Evolutionary conservation across 805 yeast species (phyloP).

Genomic region (Ogataea polymorpha): DNA sequence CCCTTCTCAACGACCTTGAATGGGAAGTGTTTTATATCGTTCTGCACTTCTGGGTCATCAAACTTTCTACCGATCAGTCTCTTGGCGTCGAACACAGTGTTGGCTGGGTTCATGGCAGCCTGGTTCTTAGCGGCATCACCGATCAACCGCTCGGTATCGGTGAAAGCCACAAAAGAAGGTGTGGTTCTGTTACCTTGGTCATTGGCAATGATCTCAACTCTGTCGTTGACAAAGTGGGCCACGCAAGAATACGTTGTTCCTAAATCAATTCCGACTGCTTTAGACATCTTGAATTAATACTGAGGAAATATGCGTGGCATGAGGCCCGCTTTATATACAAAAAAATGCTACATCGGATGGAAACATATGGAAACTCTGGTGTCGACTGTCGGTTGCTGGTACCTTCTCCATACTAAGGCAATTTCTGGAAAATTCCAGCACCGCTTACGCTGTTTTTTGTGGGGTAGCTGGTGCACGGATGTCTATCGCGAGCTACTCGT

Average conservation of each 20-base stretch:
- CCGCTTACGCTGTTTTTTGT: neutral
- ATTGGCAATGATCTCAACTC: slow-evolving; percentile 94
- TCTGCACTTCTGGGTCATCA: slow-evolving; percentile 75
- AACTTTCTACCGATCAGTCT: slow-evolving; percentile 92
- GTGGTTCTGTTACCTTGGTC: slow-evolving; percentile 99
- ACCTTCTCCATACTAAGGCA: slow-evolving; percentile 3
- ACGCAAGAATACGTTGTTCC: slow-evolving; percentile 95
- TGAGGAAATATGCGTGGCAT: neutral
- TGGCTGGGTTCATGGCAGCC: slow-evolving; percentile 88
- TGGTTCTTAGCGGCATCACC: slow-evolving; percentile 98
- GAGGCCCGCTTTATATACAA: slow-evolving; percentile 3
- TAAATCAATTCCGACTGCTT: slow-evolving; percentile 72
- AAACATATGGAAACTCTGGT: slow-evolving; percentile 7
- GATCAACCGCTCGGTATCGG: slow-evolving; percentile 86
- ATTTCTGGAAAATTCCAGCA: slow-evolving; percentile 9
- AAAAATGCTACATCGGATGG: neutral
- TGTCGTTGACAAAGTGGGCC: slow-evolving; percentile 87
- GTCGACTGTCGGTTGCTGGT: slow-evolving; percentile 5
- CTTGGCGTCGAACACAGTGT: slow-evolving; percentile 88
- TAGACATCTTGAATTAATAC: slow-evolving; percentile 36
- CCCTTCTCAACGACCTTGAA: slow-evolving; percentile 71
- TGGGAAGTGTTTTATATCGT: slow-evolving; percentile 81
- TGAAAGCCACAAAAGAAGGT: slow-evolving; percentile 93
- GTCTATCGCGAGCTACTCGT: slow-evolving; percentile 1
- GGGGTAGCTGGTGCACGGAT: slow-evolving; percentile 9